Conservation (phyloP, 2,329 filamentous ascomycete genomes). For the Diplocarpon rosae region DNA sequence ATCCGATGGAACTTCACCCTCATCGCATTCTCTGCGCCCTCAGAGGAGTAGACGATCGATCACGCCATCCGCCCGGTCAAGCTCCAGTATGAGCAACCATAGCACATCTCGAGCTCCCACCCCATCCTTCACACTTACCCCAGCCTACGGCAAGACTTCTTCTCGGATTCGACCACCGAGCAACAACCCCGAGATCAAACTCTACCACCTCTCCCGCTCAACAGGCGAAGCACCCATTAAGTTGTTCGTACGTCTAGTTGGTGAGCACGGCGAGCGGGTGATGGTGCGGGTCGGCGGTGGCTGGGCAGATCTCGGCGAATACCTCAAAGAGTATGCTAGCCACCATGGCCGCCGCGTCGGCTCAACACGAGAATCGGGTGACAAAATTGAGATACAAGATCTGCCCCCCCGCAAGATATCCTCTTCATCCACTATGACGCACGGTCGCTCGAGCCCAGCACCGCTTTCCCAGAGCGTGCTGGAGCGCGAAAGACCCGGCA, state of each 20-base stretch:
- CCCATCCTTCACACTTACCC: conserved; percentile 59
- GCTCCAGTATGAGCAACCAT: conserved; percentile 25
- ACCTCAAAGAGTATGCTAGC: conserved; percentile 82
- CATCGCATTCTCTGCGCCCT: conserved; percentile 28
- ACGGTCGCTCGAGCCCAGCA: conserved; percentile 32
- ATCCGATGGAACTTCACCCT: conserved; percentile 24
- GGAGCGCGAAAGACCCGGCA: conserved; percentile 17
- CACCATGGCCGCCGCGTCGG: conserved; percentile 66
- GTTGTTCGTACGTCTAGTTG: conserved; percentile 85
- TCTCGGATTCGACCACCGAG: conserved; percentile 37
- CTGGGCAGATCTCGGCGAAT: conserved; percentile 96
- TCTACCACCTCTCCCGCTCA: conserved; percentile 82
- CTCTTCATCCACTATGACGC: conserved; percentile 13
- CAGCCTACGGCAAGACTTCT: conserved; percentile 37
- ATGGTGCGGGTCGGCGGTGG: conserved; percentile 97
- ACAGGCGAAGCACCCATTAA: conserved; percentile 85
- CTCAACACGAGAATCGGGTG: not conserved
- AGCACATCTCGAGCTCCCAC: conserved; percentile 40
- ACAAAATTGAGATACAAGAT: conserved; percentile 38
- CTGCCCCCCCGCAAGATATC: conserved; percentile 31
- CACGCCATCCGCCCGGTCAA: conserved; percentile 20
- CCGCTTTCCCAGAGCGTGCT: conserved; percentile 21
- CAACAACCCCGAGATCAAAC: conserved; percentile 65
- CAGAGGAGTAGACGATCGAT: conserved; percentile 28
- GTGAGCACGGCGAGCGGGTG: conserved; percentile 79